phyloP scores from a whole-genome alignment of 768 basidiomycete genomes.

The Amanita exitialis region DNA sequence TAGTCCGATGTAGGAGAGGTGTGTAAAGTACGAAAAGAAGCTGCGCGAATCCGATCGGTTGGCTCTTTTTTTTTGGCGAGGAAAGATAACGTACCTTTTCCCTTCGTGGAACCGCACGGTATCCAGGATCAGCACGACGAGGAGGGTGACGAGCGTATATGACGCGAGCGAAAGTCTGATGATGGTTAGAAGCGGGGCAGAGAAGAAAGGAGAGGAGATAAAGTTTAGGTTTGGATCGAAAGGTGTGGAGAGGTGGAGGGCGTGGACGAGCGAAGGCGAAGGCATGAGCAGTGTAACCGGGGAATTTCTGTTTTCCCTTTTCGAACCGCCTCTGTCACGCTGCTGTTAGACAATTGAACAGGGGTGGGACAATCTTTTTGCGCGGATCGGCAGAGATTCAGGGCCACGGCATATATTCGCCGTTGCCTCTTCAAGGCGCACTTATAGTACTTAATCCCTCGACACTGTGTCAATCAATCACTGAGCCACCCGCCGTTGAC shows the following conservation, averaged over 20 bases:
- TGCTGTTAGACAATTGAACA: too few species aligned
- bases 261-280: background rate
- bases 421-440: too few species aligned
- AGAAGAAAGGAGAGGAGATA: conserved; percentile 41
- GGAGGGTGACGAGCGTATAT: conserved; percentile 34
- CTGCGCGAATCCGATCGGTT: conserved; percentile 19
- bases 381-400: too few species aligned
- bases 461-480: too few species aligned
- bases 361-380: too few species aligned
- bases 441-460: too few species aligned
- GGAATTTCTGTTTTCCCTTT: too few species aligned
- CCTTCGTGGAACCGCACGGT: conserved; percentile 18
- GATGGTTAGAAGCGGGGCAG: conserved; percentile 30
- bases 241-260: background rate
- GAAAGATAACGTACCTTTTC: conserved; percentile 17
- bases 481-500: too few species aligned
- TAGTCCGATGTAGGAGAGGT: conserved; percentile 51
- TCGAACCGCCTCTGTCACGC: too few species aligned
- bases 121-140: conserved; percentile 28
- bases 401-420: too few species aligned
- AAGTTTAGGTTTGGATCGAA: conserved; percentile 28
- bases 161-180: conserved; percentile 38
- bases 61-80: background rate
- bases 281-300: too few species aligned
- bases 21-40: conserved; percentile 57